Percentiles rank a stretch among this genome's conserved stretches.
These are phyloP conservation scores for Gossypium laxum DNA, from an alignment of 441 rosid species.

Conservation along the genomic window DNA sequence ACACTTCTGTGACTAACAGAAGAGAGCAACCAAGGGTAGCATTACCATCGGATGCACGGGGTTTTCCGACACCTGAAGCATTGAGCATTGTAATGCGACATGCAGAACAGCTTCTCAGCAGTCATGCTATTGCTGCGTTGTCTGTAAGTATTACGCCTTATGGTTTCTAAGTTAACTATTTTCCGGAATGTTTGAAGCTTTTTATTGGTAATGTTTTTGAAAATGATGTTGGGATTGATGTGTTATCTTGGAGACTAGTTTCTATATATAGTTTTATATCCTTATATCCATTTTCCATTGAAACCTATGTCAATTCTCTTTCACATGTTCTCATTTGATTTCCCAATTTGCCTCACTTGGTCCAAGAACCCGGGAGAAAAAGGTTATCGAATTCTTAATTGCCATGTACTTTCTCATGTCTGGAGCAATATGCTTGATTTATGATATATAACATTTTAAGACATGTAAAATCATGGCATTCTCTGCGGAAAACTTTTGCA, in stretches of 20 bases:
- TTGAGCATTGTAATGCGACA: slow-evolving; percentile 53
- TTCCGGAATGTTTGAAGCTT: background rate
- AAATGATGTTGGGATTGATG: background rate
- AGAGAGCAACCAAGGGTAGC: slow-evolving; percentile 35
- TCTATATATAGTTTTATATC: background rate
- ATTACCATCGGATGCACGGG: slow-evolving; percentile 43
- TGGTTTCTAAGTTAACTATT: background rate
- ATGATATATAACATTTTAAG: background rate
- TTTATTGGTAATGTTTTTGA: background rate
- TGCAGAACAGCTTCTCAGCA: slow-evolving; percentile 57
- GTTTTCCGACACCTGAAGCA: slow-evolving; percentile 60
- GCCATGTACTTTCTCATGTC: background rate
- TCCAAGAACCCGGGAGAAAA: background rate
- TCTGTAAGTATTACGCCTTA: slow-evolving; percentile 35
- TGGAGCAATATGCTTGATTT: background rate
- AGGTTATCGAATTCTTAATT: background rate
- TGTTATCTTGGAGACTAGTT: background rate
- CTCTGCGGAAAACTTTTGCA: background rate
- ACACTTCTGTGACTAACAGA: slow-evolving; percentile 30
- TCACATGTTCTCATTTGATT: background rate
- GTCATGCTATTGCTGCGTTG: slow-evolving; percentile 40
- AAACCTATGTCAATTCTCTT: background rate
- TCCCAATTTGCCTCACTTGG: background rate
- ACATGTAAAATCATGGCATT: background rate
- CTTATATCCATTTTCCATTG: background rate